phyloP scores from a whole-genome alignment of 2,329 filamentous ascomycete species.

The Balansia obtecta region DNA sequence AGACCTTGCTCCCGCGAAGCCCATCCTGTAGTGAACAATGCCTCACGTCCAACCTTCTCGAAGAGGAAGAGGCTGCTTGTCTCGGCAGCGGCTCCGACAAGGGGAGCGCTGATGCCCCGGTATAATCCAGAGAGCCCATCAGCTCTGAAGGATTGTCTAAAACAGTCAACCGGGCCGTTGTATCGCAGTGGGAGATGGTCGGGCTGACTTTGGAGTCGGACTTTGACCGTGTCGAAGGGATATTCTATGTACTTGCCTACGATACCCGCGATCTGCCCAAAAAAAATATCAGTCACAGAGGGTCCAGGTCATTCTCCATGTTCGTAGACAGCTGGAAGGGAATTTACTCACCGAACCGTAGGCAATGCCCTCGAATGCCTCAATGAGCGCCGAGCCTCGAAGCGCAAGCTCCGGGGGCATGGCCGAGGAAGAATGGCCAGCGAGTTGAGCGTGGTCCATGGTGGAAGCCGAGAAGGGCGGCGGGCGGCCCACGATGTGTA shows the following conservation, averaged over 20 bases:
- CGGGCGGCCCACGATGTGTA: neutral
- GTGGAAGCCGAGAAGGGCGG: neutral
- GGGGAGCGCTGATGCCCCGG: slow-evolving; percentile 81
- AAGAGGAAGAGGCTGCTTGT: slow-evolving; percentile 90
- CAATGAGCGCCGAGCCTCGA: slow-evolving; percentile 32
- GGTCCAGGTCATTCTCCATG: neutral
- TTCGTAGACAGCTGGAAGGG: too few relatives aligned
- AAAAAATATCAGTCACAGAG: neutral
- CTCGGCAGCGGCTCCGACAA: slow-evolving; percentile 84
- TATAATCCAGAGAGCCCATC: slow-evolving; percentile 80
- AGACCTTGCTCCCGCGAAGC: slow-evolving; percentile 44
- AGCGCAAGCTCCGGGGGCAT: slow-evolving; percentile 15
- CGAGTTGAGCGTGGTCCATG: slow-evolving; percentile 20
- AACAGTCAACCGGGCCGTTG: slow-evolving; percentile 82
- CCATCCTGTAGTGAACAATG: slow-evolving; percentile 41
- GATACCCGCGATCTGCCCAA: slow-evolving; percentile 60
- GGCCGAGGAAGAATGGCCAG: slow-evolving; percentile 14
- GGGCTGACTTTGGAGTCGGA: slow-evolving; percentile 91
- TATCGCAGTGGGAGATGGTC: slow-evolving; percentile 73
- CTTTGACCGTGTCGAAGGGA: slow-evolving; percentile 97
- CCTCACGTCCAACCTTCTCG: slow-evolving; percentile 61
- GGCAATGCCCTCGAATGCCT: slow-evolving; percentile 73
- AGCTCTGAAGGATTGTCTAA: slow-evolving; percentile 67
- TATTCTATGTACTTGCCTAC: slow-evolving; percentile 96
- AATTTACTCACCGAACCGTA: slow-evolving; percentile 80